Base-by-base conservation (phyloP, 306 rosid species). In the Cicer arietinum region DNA sequence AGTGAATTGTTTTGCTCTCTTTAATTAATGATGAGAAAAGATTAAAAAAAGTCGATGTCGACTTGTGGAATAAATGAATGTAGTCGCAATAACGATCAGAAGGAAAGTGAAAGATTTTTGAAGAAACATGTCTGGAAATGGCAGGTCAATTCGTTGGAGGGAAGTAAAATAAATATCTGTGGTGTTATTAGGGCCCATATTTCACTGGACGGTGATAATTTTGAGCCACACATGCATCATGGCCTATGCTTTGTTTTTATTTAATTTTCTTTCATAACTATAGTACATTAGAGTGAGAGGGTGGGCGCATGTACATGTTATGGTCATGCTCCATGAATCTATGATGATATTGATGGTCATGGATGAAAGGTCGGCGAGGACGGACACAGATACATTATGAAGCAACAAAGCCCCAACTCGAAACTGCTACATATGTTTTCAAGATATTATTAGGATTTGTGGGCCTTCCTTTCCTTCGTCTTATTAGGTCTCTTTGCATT, bases 381-480 rank as follows among this genome's bases (percentile, higher is more conserved):
- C 69, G 73, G 77, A 14, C 69, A 74, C 70, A 54, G 75, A 61
- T 51, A 0, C 58, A 40, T 41, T 67, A 37, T 77, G 16, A 42
- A 30, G 25, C 61, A 20, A 63, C 52, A 17, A 7, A 22, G 7
- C 50, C 25, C 69, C 5, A 9, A 44, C 62, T 65, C 25, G 39
- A n/a, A 1, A 10, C 11, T 54, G 56, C 40, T 20, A 9, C 42
- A 16, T 12, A 8, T 25, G 35, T 45, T 62, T 5, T 60, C 2
- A 42, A 83, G 81, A 83, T 76, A 65, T 79, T 75, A 0, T 83
- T 83, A 45, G 44, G 84, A 83, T 83, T 75, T 20, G 79, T 71
- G 79, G 81, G 51, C 41, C 76, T 69, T 40, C 9, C 0, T 13
- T 53, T 60, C 43, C 7, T 5, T 46, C 7, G 50, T 22, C 64